Evolutionary conservation across 345 rosid genomes (phyloP).

Genomic region (Salix dunnii): DNA sequence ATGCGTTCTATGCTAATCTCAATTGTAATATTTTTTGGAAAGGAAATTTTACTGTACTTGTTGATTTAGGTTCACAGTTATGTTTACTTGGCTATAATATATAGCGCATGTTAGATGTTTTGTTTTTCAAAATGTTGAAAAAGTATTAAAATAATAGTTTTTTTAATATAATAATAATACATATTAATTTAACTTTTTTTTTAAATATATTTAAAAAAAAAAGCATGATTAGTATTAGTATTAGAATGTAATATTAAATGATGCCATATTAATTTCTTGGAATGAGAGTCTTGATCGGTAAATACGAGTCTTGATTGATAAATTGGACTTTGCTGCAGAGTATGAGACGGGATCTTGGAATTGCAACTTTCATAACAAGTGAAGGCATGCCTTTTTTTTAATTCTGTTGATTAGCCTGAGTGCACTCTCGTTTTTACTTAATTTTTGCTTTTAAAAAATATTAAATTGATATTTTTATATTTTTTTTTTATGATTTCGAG

Average conservation of each 20-base stretch:
- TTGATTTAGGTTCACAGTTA: conserved; percentile 5
- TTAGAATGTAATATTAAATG: no score
- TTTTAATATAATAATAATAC: no score
- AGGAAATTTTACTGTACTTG: conserved; percentile 5
- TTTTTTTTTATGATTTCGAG: no score
- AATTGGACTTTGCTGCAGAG: not conserved
- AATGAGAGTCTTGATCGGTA: not conserved
- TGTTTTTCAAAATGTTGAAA: no score
- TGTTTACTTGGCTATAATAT: not conserved
- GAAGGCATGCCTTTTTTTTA: not conserved
- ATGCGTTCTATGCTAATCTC: conserved; percentile 12
- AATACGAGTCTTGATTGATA: not conserved
- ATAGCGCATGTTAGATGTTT: no score
- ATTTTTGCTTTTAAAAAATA: no score
- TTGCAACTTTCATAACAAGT: not conserved
- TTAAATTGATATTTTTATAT: no score
- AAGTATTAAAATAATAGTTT: no score
- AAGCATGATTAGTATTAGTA: no score
- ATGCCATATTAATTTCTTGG: not conserved
- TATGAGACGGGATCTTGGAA: not conserved
- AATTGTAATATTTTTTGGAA: conserved; percentile 20
- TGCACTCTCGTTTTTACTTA: no score
- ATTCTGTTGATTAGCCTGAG: not conserved
- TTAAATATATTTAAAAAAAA: no score
- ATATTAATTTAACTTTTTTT: no score